Conservation (phyloP, 768 basidiomycete genomes). For the Leccinellum albellum region DNA sequence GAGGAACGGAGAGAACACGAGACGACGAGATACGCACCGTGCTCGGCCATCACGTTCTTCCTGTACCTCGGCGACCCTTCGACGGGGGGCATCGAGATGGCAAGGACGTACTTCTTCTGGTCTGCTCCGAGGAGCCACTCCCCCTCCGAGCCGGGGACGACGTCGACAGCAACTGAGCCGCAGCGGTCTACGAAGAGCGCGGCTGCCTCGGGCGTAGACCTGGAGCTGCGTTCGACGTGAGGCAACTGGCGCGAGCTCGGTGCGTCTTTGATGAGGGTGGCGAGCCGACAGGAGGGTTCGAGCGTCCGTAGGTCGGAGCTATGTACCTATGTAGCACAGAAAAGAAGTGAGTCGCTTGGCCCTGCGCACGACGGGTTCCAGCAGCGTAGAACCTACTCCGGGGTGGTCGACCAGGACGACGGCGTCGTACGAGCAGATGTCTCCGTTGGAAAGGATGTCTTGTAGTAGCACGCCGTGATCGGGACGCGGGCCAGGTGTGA, state of each 20-base stretch:
- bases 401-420: conserved; percentile 68
- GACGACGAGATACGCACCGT: conserved; percentile 42
- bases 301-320: conserved; percentile 72
- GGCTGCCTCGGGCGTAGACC: conserved; percentile 32
- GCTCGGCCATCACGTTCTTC: conserved; percentile 45
- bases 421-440: conserved; percentile 61
- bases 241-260: conserved; percentile 60
- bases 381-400: conserved; percentile 63
- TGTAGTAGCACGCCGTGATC: conserved; percentile 38
- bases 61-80: conserved; percentile 41
- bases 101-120: conserved; percentile 50
- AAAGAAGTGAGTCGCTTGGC: too few species aligned
- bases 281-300: conserved; percentile 47
- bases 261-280: conserved; percentile 44
- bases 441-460: conserved; percentile 40
- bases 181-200: conserved; percentile 50
- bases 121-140: conserved; percentile 34
- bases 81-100: conserved; percentile 49
- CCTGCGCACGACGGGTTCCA: too few species aligned
- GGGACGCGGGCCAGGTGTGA: conserved; percentile 35
- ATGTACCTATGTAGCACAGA: too few species aligned
- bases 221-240: conserved; percentile 39
- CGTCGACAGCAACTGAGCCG: conserved; percentile 44
- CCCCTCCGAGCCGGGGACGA: conserved; percentile 37
- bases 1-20: not conserved